Evolutionary conservation across 2,329 filamentous ascomycete species (phyloP).

Genomic region (Penicillium sp.): DNA sequence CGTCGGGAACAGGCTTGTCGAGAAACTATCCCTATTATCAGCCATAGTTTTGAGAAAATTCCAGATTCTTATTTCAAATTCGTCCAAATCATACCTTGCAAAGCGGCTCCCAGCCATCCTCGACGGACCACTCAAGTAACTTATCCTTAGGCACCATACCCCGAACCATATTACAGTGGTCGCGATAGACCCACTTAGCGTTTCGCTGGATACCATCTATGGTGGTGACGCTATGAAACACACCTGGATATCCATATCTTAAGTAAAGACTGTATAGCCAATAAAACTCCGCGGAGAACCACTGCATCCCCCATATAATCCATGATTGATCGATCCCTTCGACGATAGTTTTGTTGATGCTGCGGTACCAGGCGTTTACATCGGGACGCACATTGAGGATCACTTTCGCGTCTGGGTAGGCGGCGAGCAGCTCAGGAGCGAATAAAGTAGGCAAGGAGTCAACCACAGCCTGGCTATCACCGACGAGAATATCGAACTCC

Average conservation of each 20-base stretch:
- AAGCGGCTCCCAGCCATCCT: conserved; percentile 36
- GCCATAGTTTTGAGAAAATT: background rate
- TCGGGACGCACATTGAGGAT: conserved; percentile 2
- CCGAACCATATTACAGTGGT: conserved; percentile 31
- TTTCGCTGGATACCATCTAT: conserved; percentile 9
- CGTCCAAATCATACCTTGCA: conserved; percentile 15
- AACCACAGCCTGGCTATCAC: conserved; percentile 1
- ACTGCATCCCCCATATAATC: conserved; percentile 10
- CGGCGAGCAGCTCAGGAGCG: conserved; percentile 2
- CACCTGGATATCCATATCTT: conserved; percentile 8
- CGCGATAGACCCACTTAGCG: conserved; percentile 25
- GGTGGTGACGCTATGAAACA: conserved; percentile 10
- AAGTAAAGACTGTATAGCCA: conserved; percentile 16
- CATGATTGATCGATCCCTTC: conserved; percentile 8
- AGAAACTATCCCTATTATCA: conserved; percentile 1
- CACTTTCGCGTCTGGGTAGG: conserved; percentile 5
- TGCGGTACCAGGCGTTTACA: conserved; percentile 20
- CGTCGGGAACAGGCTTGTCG: conserved; percentile 4
- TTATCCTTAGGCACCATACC: conserved; percentile 25
- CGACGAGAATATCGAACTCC: conserved; percentile 5
- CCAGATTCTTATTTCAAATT: background rate
- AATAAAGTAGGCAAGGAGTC: background rate
- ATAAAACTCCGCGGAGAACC: conserved; percentile 14
- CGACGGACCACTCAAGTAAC: conserved; percentile 30
- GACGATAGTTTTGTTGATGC: conserved; percentile 29